Base-by-base conservation (phyloP, 2,329 filamentous ascomycete species). In the Aspergillus sp. region DNA sequence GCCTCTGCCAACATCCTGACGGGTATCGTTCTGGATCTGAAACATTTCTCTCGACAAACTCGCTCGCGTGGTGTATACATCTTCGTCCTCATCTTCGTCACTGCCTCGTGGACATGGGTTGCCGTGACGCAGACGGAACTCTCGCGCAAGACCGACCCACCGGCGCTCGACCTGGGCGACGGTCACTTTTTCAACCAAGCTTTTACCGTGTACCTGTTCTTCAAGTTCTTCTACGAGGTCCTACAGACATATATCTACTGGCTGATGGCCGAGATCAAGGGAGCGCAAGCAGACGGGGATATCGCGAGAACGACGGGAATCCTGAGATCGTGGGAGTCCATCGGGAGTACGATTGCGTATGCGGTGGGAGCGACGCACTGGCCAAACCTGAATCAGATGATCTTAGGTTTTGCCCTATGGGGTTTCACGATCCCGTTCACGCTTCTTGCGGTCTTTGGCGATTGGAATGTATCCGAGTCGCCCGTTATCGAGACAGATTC, bases 161-260 rank as follows among this genome's bases (percentile, higher is more conserved):
- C 57, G 0, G 34, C 57, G 25, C 54, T 59, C 31, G 57, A 59
- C 45, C 43, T 59, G 8, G 57, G 57, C 22, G 57, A 54, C 3
- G 57, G 57, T 3, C 43, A 43, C 22, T 54, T 54, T 22, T 59
- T 59, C 57, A 59, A 59, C 50, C 43, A 51, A 3, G 50, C 57
- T 2, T 59, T 59, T 15, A 59, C 57, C 2, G 57, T 59, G 19
- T 59, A 59, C 43, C 43, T 59, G 30, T 59, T 59, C 45, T 59
- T 59, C 57, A 48, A 41, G 30, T 59, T 59, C 50, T 59, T 59
- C 57, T 59, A 59, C 34, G 57, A 59, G 31, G 50, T 54, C 7
- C 50, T 59, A 17, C 57, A 59, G 51, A 59, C 57, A 19, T 59
- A 59, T n/a, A 49, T 59, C 50, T 59, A 59, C n/a, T 59, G 57